Evolutionary conservation across 2,329 filamentous ascomycete genomes (phyloP).

Genomic region (Colletotrichum tabaci): DNA sequence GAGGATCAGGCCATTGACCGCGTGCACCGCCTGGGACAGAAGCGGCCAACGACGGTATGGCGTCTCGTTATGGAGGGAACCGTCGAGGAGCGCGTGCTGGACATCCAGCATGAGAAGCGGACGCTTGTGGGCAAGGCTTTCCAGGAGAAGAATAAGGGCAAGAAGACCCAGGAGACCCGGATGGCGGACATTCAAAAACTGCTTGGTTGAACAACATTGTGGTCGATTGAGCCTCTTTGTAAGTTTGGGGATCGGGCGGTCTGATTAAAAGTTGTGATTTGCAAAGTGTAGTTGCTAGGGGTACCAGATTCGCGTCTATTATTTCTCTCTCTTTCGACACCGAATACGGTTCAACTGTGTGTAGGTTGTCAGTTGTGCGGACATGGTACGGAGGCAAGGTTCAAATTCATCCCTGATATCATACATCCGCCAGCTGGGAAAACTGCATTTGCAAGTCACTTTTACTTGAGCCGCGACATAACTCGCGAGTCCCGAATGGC

Average conservation of each 20-base stretch:
- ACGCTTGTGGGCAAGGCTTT: constrained; percentile 85
- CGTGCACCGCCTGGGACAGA: constrained; percentile 89
- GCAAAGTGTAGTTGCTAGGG: not conserved
- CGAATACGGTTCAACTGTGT: not conserved
- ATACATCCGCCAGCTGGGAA: too few species aligned
- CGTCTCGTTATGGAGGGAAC: constrained; percentile 84
- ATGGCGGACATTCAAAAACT: constrained; percentile 70
- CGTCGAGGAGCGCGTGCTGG: constrained; percentile 85
- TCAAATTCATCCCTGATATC: too few species aligned
- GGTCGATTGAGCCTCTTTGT: not conserved
- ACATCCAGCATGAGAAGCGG: constrained; percentile 85
- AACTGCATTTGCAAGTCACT: too few species aligned
- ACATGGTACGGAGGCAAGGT: too few species aligned
- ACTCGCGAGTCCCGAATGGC: too few species aligned
- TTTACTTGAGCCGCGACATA: too few species aligned
- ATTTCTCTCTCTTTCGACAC: not conserved
- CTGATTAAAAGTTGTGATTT: not conserved
- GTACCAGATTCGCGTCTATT: not conserved
- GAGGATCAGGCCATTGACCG: constrained; percentile 93
- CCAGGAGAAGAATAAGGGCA: constrained; percentile 75
- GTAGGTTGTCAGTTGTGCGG: too few species aligned
- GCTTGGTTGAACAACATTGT: constrained; percentile 50
- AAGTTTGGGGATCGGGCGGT: not conserved
- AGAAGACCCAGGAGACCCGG: constrained; percentile 70
- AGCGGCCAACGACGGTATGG: constrained; percentile 83